These are phyloP conservation scores for Nicotiana tomentosiformis DNA, from an alignment of 257 asterid genomes.

Conservation along the genomic window DNA sequence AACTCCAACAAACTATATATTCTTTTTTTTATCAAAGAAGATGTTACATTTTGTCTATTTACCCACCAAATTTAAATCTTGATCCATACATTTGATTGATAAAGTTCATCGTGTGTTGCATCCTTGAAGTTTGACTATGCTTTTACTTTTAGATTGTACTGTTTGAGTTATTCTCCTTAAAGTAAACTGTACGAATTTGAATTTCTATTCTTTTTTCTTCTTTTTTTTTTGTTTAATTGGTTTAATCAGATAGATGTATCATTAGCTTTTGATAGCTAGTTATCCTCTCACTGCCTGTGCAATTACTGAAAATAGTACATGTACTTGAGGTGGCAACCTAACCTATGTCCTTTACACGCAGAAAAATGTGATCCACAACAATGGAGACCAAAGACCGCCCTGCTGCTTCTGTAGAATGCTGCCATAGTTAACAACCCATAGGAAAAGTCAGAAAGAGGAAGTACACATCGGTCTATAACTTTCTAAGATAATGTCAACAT, in stretches of 20 bases:
- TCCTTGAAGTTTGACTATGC: background rate
- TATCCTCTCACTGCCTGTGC: background rate
- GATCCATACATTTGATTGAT: background rate
- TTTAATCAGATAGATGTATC: background rate
- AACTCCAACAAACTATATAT: background rate
- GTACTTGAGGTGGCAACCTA: slow-evolving; percentile 24
- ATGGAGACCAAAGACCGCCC: slow-evolving; percentile 88
- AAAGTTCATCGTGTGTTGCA: background rate
- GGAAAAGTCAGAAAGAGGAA: background rate
- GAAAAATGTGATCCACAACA: slow-evolving; percentile 87
- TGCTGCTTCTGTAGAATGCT: slow-evolving; percentile 89
- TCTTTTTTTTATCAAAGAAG: background rate
- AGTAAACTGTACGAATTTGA: background rate
- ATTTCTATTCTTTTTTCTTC: no score
- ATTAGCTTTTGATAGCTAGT: background rate
- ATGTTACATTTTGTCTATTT: background rate
- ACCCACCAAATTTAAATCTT: background rate
- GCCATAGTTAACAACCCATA: slow-evolving; percentile 15
- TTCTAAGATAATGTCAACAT: background rate
- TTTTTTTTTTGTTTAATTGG: background rate
- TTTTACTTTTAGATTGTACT: background rate
- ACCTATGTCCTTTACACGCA: slow-evolving; percentile 95
- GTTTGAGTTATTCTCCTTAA: background rate
- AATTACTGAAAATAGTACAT: slow-evolving; percentile 4
- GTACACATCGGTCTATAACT: background rate